These are phyloP conservation scores for Eremochloa ophiuroides DNA, from an alignment of 176 grass and related monocot species.

Conservation along the genomic window DNA sequence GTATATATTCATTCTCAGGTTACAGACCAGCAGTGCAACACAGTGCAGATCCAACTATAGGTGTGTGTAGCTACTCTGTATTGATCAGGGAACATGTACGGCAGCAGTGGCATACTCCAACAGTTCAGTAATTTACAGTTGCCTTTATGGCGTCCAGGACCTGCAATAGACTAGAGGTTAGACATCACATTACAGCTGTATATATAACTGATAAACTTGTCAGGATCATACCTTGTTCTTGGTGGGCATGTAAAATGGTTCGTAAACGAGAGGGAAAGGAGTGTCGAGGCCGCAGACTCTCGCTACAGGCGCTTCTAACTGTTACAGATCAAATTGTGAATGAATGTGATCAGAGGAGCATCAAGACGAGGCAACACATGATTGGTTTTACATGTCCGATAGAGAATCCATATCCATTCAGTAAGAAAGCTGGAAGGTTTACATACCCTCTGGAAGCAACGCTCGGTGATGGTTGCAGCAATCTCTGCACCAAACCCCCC, in stretches of 20 bases:
- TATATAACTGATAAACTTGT: neutral
- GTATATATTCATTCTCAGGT: neutral
- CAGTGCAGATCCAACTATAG: neutral
- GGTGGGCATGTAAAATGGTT: constrained; percentile 88
- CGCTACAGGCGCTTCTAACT: constrained; percentile 85
- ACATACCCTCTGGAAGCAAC: constrained; percentile 92
- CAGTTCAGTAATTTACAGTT: constrained; percentile 81
- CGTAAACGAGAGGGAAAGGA: constrained; percentile 88
- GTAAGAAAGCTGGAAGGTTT: constrained; percentile 4
- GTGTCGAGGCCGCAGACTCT: constrained; percentile 89
- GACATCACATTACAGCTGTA: neutral
- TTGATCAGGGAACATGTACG: too few species aligned
- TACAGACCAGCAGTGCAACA: neutral
- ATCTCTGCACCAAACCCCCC: constrained; percentile 95
- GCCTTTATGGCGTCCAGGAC: constrained; percentile 76
- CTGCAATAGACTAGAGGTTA: constrained; percentile 24
- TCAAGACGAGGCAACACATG: neutral
- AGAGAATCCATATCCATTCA: neutral
- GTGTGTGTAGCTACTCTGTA: neutral
- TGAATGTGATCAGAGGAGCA: neutral
- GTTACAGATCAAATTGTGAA: neutral
- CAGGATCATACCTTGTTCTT: constrained; percentile 66
- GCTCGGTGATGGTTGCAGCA: constrained; percentile 70
- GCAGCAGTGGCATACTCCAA: too few species aligned
- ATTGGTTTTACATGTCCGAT: neutral